A percentile compares a stretch with the other conserved stretches of the same genome.
These are phyloP conservation scores for Yarrowia galli DNA, from an alignment of 1,139 yeast genomes.

Conservation along the genomic window DNA sequence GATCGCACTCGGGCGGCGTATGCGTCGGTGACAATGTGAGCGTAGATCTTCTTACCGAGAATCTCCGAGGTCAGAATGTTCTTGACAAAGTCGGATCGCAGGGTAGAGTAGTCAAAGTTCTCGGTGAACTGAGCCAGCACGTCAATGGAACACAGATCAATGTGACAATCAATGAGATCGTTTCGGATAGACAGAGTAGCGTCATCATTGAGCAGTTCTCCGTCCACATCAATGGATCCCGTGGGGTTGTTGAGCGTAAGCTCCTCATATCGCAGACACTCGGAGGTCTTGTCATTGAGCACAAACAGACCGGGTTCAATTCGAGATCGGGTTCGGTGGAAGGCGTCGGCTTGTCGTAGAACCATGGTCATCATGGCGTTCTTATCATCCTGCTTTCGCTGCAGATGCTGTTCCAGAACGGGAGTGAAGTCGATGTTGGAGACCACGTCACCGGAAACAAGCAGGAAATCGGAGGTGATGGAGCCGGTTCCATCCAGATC, in stretches of 20 bases:
- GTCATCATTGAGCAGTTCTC: slow-evolving; percentile 81
- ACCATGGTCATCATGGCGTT: slow-evolving; percentile 96
- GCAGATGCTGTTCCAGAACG: slow-evolving; percentile 75
- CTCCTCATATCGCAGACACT: slow-evolving; percentile 84
- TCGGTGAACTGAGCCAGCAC: slow-evolving; percentile 97
- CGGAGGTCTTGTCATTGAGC: slow-evolving; percentile 71
- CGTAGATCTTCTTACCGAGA: slow-evolving; percentile 87
- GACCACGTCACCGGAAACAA: slow-evolving; percentile 93
- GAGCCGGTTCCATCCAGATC: slow-evolving; percentile 91
- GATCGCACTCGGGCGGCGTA: slow-evolving; percentile 95
- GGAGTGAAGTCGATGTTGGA: slow-evolving; percentile 83
- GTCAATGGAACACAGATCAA: slow-evolving; percentile 92
- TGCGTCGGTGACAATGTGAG: slow-evolving; percentile 75
- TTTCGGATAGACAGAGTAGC: slow-evolving; percentile 71
- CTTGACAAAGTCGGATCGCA: slow-evolving; percentile 85
- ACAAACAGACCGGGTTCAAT: slow-evolving; percentile 85
- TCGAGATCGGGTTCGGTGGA: slow-evolving; percentile 74
- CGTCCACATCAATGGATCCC: slow-evolving; percentile 71
- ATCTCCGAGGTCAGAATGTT: slow-evolving; percentile 92
- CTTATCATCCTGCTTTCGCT: slow-evolving; percentile 73
- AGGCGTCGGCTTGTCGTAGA: slow-evolving; percentile 81
- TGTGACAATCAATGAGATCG: slow-evolving; percentile 94
- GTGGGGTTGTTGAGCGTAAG: slow-evolving; percentile 44
- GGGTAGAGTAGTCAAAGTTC: slow-evolving; percentile 88
- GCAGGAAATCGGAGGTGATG: slow-evolving; percentile 84